These are phyloP conservation scores for Aureobasidium pullulans DNA, from an alignment of 2,329 filamentous ascomycete genomes.

Conservation along the genomic window DNA sequence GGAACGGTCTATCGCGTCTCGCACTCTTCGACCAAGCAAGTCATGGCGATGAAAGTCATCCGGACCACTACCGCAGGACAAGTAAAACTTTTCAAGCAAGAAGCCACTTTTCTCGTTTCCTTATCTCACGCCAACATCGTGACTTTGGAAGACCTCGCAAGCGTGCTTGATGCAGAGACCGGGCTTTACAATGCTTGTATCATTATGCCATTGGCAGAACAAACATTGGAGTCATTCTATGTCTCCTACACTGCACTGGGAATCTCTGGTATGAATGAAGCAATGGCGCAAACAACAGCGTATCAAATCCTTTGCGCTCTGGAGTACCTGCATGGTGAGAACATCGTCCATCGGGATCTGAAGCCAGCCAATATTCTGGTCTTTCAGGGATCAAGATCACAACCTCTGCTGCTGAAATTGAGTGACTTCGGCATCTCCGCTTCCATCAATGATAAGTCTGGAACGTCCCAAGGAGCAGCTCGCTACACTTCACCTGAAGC, in stretches of 20 bases:
- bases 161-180: neutral
- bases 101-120: neutral
- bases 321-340: neutral
- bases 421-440: neutral
- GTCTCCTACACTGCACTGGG: neutral
- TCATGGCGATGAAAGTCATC: neutral
- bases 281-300: neutral
- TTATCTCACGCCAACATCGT: neutral
- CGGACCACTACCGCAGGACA: neutral
- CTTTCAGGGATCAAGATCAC: neutral
- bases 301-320: neutral
- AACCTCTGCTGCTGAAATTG: neutral
- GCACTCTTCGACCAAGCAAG: neutral
- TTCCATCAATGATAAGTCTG: neutral
- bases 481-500: neutral
- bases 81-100: neutral
- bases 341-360: neutral
- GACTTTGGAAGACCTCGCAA: neutral
- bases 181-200: neutral
- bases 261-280: neutral
- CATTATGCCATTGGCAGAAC: neutral
- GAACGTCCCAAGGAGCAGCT: neutral
- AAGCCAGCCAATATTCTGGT: neutral
- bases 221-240: neutral
- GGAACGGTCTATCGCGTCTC: neutral